phyloP scores from a whole-genome alignment of 805 yeast species.

The Candida manassasensis region DNA sequence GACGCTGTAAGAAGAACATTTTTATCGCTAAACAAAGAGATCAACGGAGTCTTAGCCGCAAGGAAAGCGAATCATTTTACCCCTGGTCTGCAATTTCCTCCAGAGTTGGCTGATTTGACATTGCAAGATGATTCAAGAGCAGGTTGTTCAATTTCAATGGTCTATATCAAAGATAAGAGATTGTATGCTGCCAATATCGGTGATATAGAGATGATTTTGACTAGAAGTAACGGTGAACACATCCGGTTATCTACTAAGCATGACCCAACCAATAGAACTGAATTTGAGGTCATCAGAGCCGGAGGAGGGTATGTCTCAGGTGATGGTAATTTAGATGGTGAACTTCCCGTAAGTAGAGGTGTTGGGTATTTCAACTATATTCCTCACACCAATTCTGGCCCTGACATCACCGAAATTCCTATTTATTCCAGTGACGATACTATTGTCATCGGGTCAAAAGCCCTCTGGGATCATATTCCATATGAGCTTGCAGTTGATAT shows the following conservation, averaged over 20 bases:
- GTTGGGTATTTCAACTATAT: constrained; percentile 83
- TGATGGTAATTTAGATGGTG: constrained; percentile 81
- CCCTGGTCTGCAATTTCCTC: constrained; percentile 26
- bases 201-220: constrained; percentile 77
- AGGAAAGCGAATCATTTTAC: constrained; percentile 38
- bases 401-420: constrained; percentile 62
- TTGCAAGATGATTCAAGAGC: constrained; percentile 63
- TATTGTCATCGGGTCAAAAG: constrained; percentile 77
- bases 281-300: constrained; percentile 81
- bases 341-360: constrained; percentile 78
- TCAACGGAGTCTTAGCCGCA: constrained; percentile 57
- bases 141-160: constrained; percentile 82
- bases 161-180: constrained; percentile 67
- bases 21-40: constrained; percentile 72
- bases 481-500: constrained; percentile 88
- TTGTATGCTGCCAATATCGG: constrained; percentile 87
- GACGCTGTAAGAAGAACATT: constrained; percentile 84
- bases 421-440: constrained; percentile 73
- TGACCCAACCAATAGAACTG: constrained; percentile 73
- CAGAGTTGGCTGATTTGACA: constrained; percentile 39
- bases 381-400: constrained; percentile 87
- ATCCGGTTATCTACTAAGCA: constrained; percentile 70
- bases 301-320: constrained; percentile 89
- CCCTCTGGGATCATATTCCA: constrained; percentile 80
- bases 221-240: constrained; percentile 78